Evolutionary conservation across 768 basidiomycete genomes (phyloP).

Genomic region (Pluteus cervinus): DNA sequence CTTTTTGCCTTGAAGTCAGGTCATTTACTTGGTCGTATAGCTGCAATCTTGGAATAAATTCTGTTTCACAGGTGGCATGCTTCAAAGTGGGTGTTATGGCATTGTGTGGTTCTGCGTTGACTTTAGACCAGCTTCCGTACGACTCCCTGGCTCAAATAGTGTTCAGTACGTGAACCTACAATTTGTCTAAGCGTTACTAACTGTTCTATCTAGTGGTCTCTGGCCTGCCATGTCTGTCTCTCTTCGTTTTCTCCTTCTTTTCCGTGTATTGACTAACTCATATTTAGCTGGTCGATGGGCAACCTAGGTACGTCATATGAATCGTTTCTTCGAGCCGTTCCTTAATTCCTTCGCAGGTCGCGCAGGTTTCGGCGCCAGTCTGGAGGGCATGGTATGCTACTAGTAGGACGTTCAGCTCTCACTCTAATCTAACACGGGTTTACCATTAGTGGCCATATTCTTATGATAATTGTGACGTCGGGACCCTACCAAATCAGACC

Average conservation of each 20-base stretch:
- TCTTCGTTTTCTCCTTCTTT: constrained; percentile 2
- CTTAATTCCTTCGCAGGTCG: constrained; percentile 77
- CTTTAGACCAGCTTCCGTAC: constrained; percentile 14
- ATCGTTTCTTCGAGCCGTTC: constrained; percentile 27
- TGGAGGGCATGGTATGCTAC: constrained; percentile 50
- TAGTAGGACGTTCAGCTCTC: constrained; percentile 21
- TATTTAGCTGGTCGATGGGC: constrained; percentile 31
- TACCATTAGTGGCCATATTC: constrained; percentile 52
- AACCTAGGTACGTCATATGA: constrained; percentile 41
- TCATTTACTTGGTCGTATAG: constrained; percentile 8
- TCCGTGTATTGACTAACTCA: neutral
- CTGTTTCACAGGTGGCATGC: constrained; percentile 67
- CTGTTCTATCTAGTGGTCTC: constrained; percentile 18
- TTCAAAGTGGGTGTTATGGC: constrained; percentile 32
- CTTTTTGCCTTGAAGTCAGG: neutral
- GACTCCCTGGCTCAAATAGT: constrained; percentile 20
- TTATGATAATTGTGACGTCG: constrained; percentile 72
- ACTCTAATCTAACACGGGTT: too few species aligned
- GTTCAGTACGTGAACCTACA: constrained; percentile 14
- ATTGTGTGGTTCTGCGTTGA: constrained; percentile 38
- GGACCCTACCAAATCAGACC: constrained; percentile 74
- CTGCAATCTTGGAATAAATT: constrained; percentile 38
- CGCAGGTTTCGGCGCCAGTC: constrained; percentile 66
- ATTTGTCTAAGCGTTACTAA: neutral
- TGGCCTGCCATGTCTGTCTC: constrained; percentile 29